Percentiles rank a stretch among this genome's conserved stretches.
Evolutionary conservation across 306 rosid genomes (phyloP).

Genomic region (Carpinus fangiana): DNA sequence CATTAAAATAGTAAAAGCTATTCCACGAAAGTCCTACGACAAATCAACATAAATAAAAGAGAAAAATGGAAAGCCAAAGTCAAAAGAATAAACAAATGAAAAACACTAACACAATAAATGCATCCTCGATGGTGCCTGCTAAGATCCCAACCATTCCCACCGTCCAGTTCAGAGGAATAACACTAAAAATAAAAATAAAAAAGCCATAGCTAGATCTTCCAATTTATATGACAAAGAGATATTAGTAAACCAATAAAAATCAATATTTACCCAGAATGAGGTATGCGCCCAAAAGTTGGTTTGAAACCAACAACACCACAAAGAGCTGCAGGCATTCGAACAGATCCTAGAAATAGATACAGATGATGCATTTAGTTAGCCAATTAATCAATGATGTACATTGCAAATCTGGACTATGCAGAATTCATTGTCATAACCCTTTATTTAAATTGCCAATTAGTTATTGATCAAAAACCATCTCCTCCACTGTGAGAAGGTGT

Average conservation of each 20-base stretch:
- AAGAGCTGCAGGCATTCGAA: slow-evolving; percentile 93
- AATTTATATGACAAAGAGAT: slow-evolving; percentile 8
- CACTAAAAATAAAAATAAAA: slow-evolving; percentile 46
- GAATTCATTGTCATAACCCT: not conserved
- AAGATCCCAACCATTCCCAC: slow-evolving; percentile 97
- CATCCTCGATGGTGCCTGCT: slow-evolving; percentile 79
- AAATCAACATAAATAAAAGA: slow-evolving; percentile 22
- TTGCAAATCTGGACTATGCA: not conserved
- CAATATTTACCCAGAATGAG: slow-evolving; percentile 71
- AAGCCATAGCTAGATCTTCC: slow-evolving; percentile 17
- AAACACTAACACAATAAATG: slow-evolving; percentile 67
- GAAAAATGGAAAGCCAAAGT: not conserved
- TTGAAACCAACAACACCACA: slow-evolving; percentile 92
- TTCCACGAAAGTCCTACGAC: slow-evolving; percentile 15
- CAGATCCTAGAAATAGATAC: slow-evolving; percentile 64
- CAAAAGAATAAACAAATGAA: slow-evolving; percentile 2
- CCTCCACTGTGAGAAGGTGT: not conserved
- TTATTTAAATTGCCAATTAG: not conserved
- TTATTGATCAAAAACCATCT: not conserved
- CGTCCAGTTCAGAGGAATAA: slow-evolving; percentile 92
- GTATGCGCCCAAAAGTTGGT: slow-evolving; percentile 80
- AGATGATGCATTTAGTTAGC: slow-evolving; percentile 25
- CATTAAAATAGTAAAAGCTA: slow-evolving; percentile 19
- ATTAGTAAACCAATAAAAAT: not conserved
- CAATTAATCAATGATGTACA: not conserved